Percentiles rank a stretch among this genome's conserved stretches.
Evolutionary conservation across 805 yeast species (phyloP).

Genomic region (Candida awuae): DNA sequence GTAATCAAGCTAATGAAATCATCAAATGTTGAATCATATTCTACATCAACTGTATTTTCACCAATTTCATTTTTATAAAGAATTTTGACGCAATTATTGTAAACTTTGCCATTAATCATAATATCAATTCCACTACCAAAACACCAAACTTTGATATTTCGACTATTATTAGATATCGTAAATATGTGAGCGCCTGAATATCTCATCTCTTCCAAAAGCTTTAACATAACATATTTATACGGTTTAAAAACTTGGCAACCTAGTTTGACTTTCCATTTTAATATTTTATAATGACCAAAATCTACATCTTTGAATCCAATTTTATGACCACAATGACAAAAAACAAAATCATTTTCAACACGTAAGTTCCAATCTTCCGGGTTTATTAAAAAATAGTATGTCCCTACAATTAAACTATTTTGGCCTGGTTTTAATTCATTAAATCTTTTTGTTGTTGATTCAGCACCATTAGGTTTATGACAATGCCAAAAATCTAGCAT

Average conservation of each 20-base stretch:
- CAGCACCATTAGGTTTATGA: slow-evolving; percentile 52
- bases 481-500: slow-evolving; percentile 98
- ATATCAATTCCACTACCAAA: slow-evolving; percentile 35
- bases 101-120: slow-evolving; percentile 1
- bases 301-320: slow-evolving; percentile 36
- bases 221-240: slow-evolving; percentile 31
- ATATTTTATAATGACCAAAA: slow-evolving; percentile 31
- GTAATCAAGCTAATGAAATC: slow-evolving; percentile 26
- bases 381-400: slow-evolving; percentile 43
- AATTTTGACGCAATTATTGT: slow-evolving; percentile 34
- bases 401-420: slow-evolving; percentile 44
- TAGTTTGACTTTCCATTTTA: slow-evolving; percentile 51
- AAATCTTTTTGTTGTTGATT: slow-evolving; percentile 24
- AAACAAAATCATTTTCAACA: slow-evolving; percentile 19
- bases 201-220: slow-evolving; percentile 36
- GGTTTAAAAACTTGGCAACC: slow-evolving; percentile 29
- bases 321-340: slow-evolving; percentile 30
- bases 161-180: slow-evolving; percentile 16
- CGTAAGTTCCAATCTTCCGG: slow-evolving; percentile 16
- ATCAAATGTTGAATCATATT: slow-evolving; percentile 28
- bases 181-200: slow-evolving; percentile 35
- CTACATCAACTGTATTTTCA: slow-evolving; percentile 24
- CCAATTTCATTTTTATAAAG: slow-evolving; percentile 26
- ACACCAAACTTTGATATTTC: slow-evolving; percentile 37
- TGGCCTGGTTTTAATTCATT: slow-evolving; percentile 38